Percentiles rank a stretch among this genome's conserved stretches.
phyloP scores from a whole-genome alignment of 257 asterid species.

The Solanum lycopersicoides region DNA sequence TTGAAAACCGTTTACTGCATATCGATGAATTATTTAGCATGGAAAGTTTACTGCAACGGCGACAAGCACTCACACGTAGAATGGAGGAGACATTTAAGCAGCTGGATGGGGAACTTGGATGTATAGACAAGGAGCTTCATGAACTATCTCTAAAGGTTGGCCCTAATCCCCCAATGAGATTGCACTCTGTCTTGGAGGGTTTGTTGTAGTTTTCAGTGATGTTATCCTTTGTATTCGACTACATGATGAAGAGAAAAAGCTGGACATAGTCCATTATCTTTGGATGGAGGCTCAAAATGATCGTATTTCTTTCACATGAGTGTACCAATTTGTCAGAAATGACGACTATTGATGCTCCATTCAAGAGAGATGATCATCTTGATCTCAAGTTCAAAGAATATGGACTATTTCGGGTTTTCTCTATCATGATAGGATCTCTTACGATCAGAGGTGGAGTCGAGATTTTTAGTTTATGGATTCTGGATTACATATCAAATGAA shows the following conservation, averaged over 20 bases:
- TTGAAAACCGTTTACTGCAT: background rate
- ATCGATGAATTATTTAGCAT: background rate
- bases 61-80: background rate
- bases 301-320: background rate
- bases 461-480: background rate
- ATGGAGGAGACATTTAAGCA: background rate
- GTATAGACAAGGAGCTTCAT: background rate
- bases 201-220: background rate
- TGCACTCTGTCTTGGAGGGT: constrained; percentile 3
- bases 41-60: background rate
- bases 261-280: background rate
- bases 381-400: background rate
- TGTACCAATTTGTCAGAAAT: background rate
- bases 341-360: background rate
- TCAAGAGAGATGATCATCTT: background rate
- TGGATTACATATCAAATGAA: background rate
- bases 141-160: background rate
- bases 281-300: background rate
- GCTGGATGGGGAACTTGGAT: background rate
- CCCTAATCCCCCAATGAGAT: background rate
- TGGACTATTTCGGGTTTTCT: background rate
- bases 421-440: background rate
- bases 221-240: background rate
- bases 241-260: background rate
- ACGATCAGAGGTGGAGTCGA: background rate